Base-by-base conservation (phyloP, 2,329 filamentous ascomycete species). In the Diaporthe sp. region DNA sequence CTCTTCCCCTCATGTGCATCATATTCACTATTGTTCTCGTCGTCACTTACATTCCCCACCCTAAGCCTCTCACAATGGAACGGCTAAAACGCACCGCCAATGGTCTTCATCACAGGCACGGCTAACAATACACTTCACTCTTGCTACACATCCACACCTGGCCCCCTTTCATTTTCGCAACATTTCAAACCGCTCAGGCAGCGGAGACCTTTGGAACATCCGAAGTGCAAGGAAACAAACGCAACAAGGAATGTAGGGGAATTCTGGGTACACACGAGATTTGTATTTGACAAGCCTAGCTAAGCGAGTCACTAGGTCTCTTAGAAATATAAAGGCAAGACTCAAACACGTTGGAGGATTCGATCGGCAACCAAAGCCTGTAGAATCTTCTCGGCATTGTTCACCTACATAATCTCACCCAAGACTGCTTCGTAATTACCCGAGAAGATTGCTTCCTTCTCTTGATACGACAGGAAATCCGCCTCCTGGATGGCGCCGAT, bases 1-100 rank as follows among this genome's bases (percentile, higher is more conserved):
- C 81, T 76, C 58, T 80, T 19, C 80, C 80, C 4, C 77, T 77
- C 8, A 79, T 81, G 40, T 77, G 77, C 10, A 69, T 80, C 22
- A 54, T 70, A 69, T 81, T 80, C 75, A 79, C 80, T 40, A 15
- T 74, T 57, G 78, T 79, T 12, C 55, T 77, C 4, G 28, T 78
- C 8, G 47, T 77, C 33, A 75, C 76, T 7, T 76, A 77, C 30
- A 52, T 77, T 8, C 77, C 77, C 8, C 76, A 78, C 22, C 77
- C 77, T 3, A 67, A 35, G 19, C 61, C 61, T 4, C 28, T 67
- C 3, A 52, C 61, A 5, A 9, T 67, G 35, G 61, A 67, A 25
- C 42, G 45, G 45, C 42, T 67, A n/a, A 47, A 47, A 17, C 61
- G 61, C 30, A 42, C 40, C 17, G 61, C 45, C n/a, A 25, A 47